Evolutionary conservation across 1,139 yeast species (phyloP), one percentile per base, ranked within the genome.

Genomic region (Zhuliangozyma blackwelliae): DNA sequence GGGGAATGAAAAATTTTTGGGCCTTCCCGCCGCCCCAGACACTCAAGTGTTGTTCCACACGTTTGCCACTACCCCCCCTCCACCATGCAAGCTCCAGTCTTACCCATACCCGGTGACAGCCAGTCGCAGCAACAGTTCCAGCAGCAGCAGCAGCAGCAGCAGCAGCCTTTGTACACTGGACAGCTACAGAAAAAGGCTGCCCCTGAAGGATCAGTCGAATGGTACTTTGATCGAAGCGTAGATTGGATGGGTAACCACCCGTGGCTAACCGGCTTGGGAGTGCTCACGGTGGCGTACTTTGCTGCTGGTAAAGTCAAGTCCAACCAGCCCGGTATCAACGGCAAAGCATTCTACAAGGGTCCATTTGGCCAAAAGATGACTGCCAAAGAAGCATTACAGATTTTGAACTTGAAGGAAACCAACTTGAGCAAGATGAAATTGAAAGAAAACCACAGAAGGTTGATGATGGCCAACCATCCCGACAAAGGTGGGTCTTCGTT

Each of bases 401-500:
- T 92, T 29, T 75, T 92, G 50, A 88, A 86, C 54, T 67, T 92
- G 52, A 83, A 84, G 50, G 97, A 90, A 59, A 73, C 84, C 27
- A 82, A 80, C 23, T 69, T 92, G 50, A 75, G 84, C 11, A 81
- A 83, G 62, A 74, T 84, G 46, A 86, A 79, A 56, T 72, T 92
- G 55, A 90, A 92, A 63, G 97, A 90, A 46, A 87, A 86, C 37
- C 98, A 92, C 62, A 79, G 98, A 65, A 78, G 76, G 57, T 59
- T 69, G 43, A 85, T 87, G 66, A 89, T 92, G 96, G 71, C 92
- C 59, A 92, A 92, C 65, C 98, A 92, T 58, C 98, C 98, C 10
- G 98, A 92, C 66, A 86, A 94, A 57, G 98, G 98, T 36, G 98
- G 98, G 8, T 85, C 96, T 13, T 92, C 97, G 28, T 90, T 79